Evolutionary conservation across 805 yeast species (phyloP), one percentile per base, ranked within the genome.

Genomic region (Tetrapisispora pingtungensis): DNA sequence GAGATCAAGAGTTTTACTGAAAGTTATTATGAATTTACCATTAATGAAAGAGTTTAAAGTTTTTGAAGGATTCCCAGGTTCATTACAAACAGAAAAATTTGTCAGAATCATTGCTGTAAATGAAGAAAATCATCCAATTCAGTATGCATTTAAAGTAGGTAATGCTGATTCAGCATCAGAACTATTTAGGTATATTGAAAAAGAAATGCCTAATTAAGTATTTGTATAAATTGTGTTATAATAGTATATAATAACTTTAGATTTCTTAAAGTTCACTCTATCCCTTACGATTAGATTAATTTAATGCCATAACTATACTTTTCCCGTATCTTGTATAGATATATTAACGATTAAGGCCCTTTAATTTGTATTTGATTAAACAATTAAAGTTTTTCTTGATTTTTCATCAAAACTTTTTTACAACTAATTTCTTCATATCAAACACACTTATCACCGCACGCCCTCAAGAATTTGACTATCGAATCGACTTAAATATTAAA

Each of bases 1-100:
- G 96, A 78, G 98, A 59, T 81, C 95, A 4, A 85, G 84, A 48
- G 95, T 95, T 2, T 74, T 86, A 15, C 70, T 87, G 48, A 78
- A 87, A 50, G 90, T 93, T 10, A 78, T 90, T 22, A 69, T 93
- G 50, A 93, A 93, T 63, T 66, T 80, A 39, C 82, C 86, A 15
- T 67, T 93, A 32, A 69, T 74, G 0, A 66, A 73, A 35, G 78
- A 78, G 6, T 74, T 87, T 18, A 77, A 80, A 48, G 66, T 87
- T 1, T 67, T 74, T 46, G 77, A 78, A 57, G 98, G 97, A 0
- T 80, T 90, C 72, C 84, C 86, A 47, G 83, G 94, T 33, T 89
- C 97, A 10, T 64, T 88, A 53, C 71, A 79, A 13, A 80, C 94
- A 22, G 95, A 88, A 39, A 89, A 87, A 61, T 90, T 83, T 59